Evolutionary conservation across 1,284 basidiomycete species (phyloP), one percentile per base, ranked within the genome.

Genomic region (Fistulinella staudtii): DNA sequence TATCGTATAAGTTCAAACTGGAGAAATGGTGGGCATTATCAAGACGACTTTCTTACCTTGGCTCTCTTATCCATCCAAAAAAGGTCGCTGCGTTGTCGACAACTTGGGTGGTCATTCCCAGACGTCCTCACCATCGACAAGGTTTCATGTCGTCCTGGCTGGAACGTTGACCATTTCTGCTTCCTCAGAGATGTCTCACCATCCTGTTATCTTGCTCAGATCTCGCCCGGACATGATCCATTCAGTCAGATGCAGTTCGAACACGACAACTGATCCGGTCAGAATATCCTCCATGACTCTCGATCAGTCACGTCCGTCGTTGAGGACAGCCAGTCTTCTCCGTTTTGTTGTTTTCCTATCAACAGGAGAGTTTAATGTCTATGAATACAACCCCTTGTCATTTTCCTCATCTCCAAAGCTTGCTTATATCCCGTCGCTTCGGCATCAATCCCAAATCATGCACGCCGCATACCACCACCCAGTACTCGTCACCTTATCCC

Each of bases 1-100:
- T 89, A 87, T 63, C 76, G 84, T 41, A 84, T 88, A 50, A 87
- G 83, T 56, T 77, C 77, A 8, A 89, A 89, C 53, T 89, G 87
- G 86, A 73, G 76, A 58, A 84, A 67, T 64, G 85, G 85, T 87
- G 56, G 53, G 72, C 75, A 50, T 56, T 33, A 42, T 49, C 45
- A 36, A 48, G 45, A 30, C 47, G 17, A 42, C 37, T 49, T 38
- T 54, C 28, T 46, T 45, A 14, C 41, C 21, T 41, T 49, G 45
- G 46, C 43, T 22, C 35, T 56, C 52, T 57, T 43, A 56, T 57
- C 50, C 48, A 52, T 44, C 22, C 40, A 27, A 51, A 46, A 41
- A 53, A 65, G 63, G 63, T 45, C 63, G 64, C 31, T 65, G 63
- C 39, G 30, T 49, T 36, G 46, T 68, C 15, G 38, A 62, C 45